phyloP scores from a whole-genome alignment of 1,284 basidiomycete species.

The Boletus smithii region DNA sequence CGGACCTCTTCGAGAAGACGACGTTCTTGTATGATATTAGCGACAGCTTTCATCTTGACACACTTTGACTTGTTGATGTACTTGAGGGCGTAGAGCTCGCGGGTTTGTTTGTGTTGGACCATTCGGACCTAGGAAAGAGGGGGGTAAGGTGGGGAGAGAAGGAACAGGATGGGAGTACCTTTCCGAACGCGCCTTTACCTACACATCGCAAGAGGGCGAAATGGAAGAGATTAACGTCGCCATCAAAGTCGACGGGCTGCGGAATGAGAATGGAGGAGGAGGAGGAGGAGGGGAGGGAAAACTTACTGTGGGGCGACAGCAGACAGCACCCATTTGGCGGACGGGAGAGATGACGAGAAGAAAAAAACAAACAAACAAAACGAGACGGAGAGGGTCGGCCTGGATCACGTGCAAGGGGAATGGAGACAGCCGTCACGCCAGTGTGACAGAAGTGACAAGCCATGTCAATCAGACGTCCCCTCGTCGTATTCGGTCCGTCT shows the following conservation, averaged over 20 bases:
- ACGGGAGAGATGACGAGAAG: conserved; percentile 17
- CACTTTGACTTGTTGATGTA: conserved; percentile 99
- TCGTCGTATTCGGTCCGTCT: conserved; percentile 81
- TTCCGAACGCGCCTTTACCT: conserved; percentile 97
- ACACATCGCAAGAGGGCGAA: conserved; percentile 93
- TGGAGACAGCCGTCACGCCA: background rate
- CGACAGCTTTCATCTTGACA: conserved; percentile 96
- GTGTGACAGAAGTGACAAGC: conserved; percentile 12
- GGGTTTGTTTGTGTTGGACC: conserved; percentile 96
- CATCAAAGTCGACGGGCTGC: conserved; percentile 97
- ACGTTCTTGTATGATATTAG: conserved; percentile 95
- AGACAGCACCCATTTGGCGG: conserved; percentile 71
- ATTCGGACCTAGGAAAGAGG: conserved; percentile 75
- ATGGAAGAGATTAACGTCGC: conserved; percentile 95
- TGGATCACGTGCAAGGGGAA: conserved; percentile 2
- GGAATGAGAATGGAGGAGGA: conserved; percentile 2
- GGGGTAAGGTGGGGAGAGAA: conserved; percentile 8
- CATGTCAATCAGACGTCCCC: conserved; percentile 48
- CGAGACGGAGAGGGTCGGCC: background rate
- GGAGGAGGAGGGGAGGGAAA: background rate
- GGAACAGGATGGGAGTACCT: conserved; percentile 49
- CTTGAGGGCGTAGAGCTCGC: conserved; percentile 94
- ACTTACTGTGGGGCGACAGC: conserved; percentile 75
- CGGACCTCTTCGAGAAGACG: conserved; percentile 85
- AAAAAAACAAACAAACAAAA: conserved; percentile 20